A percentile compares a stretch with the other conserved stretches of the same genome.
Evolutionary conservation across 305 asterid species (phyloP).

Genomic region (Nicotiana rustica): DNA sequence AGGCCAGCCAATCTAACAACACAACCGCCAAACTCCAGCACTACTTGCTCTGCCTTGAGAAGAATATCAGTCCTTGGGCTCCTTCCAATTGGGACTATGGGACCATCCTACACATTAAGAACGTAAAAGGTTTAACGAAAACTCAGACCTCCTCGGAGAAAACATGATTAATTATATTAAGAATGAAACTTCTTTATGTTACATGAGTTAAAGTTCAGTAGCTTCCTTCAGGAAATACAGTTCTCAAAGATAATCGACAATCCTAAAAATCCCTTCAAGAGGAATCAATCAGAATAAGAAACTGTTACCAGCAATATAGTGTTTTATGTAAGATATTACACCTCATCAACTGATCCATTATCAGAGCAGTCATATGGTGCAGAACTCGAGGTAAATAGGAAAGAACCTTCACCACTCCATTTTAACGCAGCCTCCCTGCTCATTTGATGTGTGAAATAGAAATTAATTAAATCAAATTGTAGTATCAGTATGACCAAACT

Average conservation of each 20-base stretch:
- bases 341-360: slow-evolving; percentile 94
- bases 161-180: slow-evolving; percentile 15
- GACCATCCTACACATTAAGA: slow-evolving; percentile 66
- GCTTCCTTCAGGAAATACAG: slow-evolving; percentile 9
- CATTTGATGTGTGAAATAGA: slow-evolving; percentile 23
- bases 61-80: slow-evolving; percentile 90
- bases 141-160: slow-evolving; percentile 19
- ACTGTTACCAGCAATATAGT: slow-evolving; percentile 35
- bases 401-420: slow-evolving; percentile 96
- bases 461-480: slow-evolving; percentile 9
- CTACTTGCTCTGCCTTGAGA: slow-evolving; percentile 82
- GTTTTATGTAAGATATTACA: slow-evolving; percentile 47
- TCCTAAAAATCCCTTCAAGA: slow-evolving; percentile 24
- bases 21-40: slow-evolving; percentile 82
- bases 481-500: slow-evolving; percentile 21
- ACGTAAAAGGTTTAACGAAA: slow-evolving; percentile 19
- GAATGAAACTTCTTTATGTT: neutral
- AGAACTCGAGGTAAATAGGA: slow-evolving; percentile 96
- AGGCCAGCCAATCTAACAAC: slow-evolving; percentile 97
- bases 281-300: slow-evolving; percentile 15
- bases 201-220: slow-evolving; percentile 11
- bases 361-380: slow-evolving; percentile 89
- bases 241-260: slow-evolving; percentile 9
- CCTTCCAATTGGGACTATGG: slow-evolving; percentile 85
- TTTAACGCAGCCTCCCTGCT: slow-evolving; percentile 81